phyloP scores from a whole-genome alignment of 768 basidiomycete genomes.

The Leccinum arenicola region DNA sequence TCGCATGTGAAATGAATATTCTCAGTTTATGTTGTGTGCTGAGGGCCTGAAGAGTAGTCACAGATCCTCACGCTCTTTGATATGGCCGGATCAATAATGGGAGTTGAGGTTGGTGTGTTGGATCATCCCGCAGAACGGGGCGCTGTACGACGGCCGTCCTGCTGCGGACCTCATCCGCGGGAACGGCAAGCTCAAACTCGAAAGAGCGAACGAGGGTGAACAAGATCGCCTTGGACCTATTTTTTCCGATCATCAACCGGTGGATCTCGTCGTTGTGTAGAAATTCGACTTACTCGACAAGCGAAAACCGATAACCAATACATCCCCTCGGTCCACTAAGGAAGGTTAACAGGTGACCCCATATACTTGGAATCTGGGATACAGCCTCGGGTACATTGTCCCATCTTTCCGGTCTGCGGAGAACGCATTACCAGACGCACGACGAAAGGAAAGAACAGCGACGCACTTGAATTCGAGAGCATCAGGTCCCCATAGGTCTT shows the following conservation, averaged over 20 bases:
- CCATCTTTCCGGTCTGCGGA: slow-evolving; percentile 46
- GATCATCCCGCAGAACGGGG: slow-evolving; percentile 42
- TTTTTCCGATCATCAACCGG: background rate
- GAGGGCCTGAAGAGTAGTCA: background rate
- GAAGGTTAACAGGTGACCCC: slow-evolving; percentile 60
- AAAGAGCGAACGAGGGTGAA: slow-evolving; percentile 44
- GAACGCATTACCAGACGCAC: background rate
- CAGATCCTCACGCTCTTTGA: background rate
- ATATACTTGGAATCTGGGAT: slow-evolving; percentile 52
- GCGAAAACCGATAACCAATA: slow-evolving; percentile 64
- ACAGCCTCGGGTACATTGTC: slow-evolving; percentile 42
- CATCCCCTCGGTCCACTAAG: slow-evolving; percentile 63
- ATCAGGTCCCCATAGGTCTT: slow-evolving; percentile 61
- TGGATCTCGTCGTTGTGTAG: too few species aligned
- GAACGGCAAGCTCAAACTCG: slow-evolving; percentile 52
- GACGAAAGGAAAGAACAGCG: background rate
- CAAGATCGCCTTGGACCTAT: background rate
- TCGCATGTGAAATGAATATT: background rate
- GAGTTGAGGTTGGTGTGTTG: slow-evolving; percentile 39
- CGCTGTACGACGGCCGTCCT: slow-evolving; percentile 37
- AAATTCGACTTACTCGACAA: slow-evolving; percentile 46
- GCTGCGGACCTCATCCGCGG: slow-evolving; percentile 42
- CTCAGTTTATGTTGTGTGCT: background rate
- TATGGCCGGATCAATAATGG: slow-evolving; percentile 33
- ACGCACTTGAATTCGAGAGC: slow-evolving; percentile 55